Evolutionary conservation across 2,329 filamentous ascomycete species (phyloP).

Genomic region (Monosporascus sp.): DNA sequence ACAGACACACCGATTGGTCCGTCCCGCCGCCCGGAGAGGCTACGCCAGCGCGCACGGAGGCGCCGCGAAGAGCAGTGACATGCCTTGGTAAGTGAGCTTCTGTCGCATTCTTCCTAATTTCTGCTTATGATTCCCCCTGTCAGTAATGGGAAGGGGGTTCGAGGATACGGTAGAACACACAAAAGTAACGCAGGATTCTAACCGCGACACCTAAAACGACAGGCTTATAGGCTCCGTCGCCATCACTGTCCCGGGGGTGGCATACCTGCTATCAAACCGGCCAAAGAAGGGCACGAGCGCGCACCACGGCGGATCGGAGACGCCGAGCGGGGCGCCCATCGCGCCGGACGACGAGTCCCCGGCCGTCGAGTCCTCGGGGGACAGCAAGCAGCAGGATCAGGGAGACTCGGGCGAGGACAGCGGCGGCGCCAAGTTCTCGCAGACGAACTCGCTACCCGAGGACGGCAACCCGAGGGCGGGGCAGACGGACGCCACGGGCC

Average conservation of each 20-base stretch:
- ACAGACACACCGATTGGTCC: conserved; percentile 1
- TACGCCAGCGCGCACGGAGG: conserved; percentile 9
- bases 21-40: conserved; percentile 6
- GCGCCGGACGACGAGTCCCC: conserved; percentile 6
- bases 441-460: not conserved
- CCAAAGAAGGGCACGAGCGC: conserved; percentile 1
- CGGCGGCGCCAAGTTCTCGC: not conserved
- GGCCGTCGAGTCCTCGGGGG: conserved; percentile 2
- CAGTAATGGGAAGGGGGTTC: no score
- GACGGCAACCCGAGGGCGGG: conserved; percentile 3
- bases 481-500: conserved; percentile 6
- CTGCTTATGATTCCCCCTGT: no score
- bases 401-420: not conserved
- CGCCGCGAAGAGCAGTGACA: conserved; percentile 17
- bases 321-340: conserved; percentile 1
- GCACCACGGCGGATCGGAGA: conserved; percentile 1
- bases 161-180: not conserved
- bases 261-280: conserved; percentile 10
- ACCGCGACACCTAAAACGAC: not conserved
- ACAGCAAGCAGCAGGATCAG: not conserved
- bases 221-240: conserved; percentile 19
- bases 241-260: conserved; percentile 14
- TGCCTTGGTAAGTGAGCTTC: conserved; percentile 21
- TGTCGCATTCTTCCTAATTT: no score
- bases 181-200: not conserved